Percentiles rank a stretch among this genome's conserved stretches.
Conservation (phyloP, 1,139 yeast genomes). For the Komagataea norvegica region DNA sequence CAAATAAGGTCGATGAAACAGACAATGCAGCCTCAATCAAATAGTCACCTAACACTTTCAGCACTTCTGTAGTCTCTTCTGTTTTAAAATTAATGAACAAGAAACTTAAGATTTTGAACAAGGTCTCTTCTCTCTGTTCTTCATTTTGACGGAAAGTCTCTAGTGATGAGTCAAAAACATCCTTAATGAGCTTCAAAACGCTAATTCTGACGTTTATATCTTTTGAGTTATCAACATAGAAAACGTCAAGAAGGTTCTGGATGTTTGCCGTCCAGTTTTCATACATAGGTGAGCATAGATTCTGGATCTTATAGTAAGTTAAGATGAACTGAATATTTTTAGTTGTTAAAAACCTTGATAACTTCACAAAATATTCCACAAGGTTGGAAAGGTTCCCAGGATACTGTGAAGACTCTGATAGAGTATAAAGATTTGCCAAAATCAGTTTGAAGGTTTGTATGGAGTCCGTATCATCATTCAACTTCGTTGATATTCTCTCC, state of each 20-base stretch:
- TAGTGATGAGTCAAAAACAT: constrained; percentile 38
- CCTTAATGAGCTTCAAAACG: constrained; percentile 41
- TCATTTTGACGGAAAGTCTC: constrained; percentile 16
- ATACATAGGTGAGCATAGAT: constrained; percentile 49
- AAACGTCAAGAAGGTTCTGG: constrained; percentile 35
- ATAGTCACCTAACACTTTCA: constrained; percentile 34
- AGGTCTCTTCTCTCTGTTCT: constrained; percentile 25
- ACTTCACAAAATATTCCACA: constrained; percentile 39
- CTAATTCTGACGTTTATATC: constrained; percentile 35
- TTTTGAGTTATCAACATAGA: constrained; percentile 35
- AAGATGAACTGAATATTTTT: constrained; percentile 40
- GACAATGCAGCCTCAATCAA: constrained; percentile 30
- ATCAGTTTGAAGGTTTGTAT: constrained; percentile 35
- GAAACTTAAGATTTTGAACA: constrained; percentile 28
- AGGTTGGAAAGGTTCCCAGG: constrained; percentile 44
- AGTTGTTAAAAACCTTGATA: constrained; percentile 36
- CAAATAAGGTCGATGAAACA: constrained; percentile 29
- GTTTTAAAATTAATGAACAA: constrained; percentile 21
- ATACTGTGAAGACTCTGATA: constrained; percentile 37
- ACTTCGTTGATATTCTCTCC: constrained; percentile 12
- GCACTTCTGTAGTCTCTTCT: constrained; percentile 32
- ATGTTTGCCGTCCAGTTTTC: constrained; percentile 51
- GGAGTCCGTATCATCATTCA: constrained; percentile 32
- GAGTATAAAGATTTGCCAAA: constrained; percentile 34
- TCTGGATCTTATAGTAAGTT: constrained; percentile 44